Evolutionary conservation across 2,329 filamentous ascomycete genomes (phyloP).

Genomic region (Raffaelea arxii): DNA sequence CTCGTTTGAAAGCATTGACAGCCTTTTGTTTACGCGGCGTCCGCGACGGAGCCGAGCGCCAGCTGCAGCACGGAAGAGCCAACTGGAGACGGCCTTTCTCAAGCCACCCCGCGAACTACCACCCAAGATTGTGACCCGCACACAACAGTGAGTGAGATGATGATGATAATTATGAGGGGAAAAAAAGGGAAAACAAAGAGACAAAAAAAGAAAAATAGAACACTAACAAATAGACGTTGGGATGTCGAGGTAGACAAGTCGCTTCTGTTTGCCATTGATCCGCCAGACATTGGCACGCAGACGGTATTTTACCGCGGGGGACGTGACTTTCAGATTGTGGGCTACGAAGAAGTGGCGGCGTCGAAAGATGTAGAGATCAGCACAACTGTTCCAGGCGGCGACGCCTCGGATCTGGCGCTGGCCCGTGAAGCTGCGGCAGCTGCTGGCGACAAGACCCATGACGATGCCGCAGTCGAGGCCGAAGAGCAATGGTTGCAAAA

Average conservation of each 20-base stretch:
- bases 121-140: constrained; percentile 72
- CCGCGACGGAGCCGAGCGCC: constrained; percentile 1
- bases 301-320: constrained; percentile 88
- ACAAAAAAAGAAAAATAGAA: too few relatives aligned
- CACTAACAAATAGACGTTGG: constrained; percentile 64
- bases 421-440: constrained; percentile 45
- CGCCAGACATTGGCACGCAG: constrained; percentile 89
- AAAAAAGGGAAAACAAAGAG: too few relatives aligned
- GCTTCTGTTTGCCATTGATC: constrained; percentile 78
- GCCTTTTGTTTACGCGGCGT: constrained; percentile 8
- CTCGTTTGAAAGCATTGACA: constrained; percentile 7
- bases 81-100: constrained; percentile 69
- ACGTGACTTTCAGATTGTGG: constrained; percentile 82
- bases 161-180: too few relatives aligned
- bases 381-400: constrained; percentile 69
- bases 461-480: constrained; percentile 76
- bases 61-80: constrained; percentile 45
- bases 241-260: constrained; percentile 69
- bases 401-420: too few relatives aligned
- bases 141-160: constrained; percentile 72
- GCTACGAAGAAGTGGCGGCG: constrained; percentile 89
- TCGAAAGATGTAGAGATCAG: constrained; percentile 78
- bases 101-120: constrained; percentile 73
- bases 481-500: constrained; percentile 42
- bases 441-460: constrained; percentile 77